Evolutionary conservation across 2,329 filamentous ascomycete species (phyloP).

Genomic region (Aspergillus sp.): DNA sequence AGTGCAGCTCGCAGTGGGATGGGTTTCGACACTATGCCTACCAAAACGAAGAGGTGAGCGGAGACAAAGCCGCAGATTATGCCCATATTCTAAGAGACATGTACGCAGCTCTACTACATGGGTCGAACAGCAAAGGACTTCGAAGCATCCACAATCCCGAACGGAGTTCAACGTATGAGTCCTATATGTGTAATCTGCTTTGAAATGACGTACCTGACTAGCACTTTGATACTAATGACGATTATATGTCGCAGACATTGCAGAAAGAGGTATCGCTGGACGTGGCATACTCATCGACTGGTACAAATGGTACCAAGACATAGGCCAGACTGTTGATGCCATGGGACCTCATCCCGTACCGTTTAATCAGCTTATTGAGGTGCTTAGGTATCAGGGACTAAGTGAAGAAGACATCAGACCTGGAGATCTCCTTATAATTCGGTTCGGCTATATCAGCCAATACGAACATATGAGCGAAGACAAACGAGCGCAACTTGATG

Average conservation of each 20-base stretch:
- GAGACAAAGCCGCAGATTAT: too few species aligned
- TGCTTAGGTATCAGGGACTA: too few species aligned
- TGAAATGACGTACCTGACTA: too few species aligned
- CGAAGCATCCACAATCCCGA: background rate
- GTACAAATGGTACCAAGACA: conserved; percentile 44
- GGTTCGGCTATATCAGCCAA: conserved; percentile 53
- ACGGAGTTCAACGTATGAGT: too few species aligned
- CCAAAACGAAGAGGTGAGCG: too few species aligned
- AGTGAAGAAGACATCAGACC: conserved; percentile 39
- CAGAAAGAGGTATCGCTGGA: conserved; percentile 37
- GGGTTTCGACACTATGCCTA: conserved; percentile 4
- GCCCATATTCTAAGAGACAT: too few species aligned
- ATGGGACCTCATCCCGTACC: conserved; percentile 50
- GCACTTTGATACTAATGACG: too few species aligned
- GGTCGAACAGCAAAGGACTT: background rate
- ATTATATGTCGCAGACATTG: too few species aligned
- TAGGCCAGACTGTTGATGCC: conserved; percentile 37
- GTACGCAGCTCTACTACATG: too few species aligned
- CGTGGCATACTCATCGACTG: conserved; percentile 53
- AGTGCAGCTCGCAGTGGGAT: conserved; percentile 10
- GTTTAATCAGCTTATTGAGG: conserved; percentile 36
- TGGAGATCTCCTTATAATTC: conserved; percentile 61
- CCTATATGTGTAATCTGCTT: too few species aligned
- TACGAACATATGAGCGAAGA: conserved; percentile 43
- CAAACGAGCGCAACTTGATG: conserved; percentile 31